Evolutionary conservation across 495 filamentous ascomycete genomes (phyloP).

Genomic region (Aspergillus nanangensis): DNA sequence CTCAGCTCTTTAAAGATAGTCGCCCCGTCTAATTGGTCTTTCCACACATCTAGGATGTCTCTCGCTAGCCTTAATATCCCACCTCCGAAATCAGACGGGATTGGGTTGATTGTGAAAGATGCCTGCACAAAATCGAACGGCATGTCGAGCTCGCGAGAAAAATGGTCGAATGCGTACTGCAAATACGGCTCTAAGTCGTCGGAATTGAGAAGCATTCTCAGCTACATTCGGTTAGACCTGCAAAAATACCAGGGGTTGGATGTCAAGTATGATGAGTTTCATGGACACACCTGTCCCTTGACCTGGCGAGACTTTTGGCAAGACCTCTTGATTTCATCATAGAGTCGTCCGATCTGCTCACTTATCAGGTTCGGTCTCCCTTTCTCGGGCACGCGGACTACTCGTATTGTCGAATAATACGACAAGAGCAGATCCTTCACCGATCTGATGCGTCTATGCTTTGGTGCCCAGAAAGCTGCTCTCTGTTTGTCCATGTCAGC

Average conservation of each 20-base stretch:
- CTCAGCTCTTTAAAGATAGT: constrained; percentile 1
- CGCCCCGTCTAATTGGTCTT: not conserved
- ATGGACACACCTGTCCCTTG: constrained; percentile 3
- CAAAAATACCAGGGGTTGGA: not conserved
- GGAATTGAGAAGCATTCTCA: constrained; percentile 23
- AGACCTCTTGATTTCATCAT: not conserved
- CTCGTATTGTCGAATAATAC: not conserved
- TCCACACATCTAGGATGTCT: not conserved
- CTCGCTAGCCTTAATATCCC: not conserved
- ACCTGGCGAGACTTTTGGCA: not conserved
- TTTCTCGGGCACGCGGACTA: not conserved
- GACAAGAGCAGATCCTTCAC: not conserved
- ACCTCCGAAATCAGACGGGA: constrained; percentile 14
- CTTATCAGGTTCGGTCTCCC: not conserved
- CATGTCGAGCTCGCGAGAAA: constrained; percentile 20
- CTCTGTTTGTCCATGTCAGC: not conserved
- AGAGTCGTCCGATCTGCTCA: not conserved
- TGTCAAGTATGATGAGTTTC: not conserved
- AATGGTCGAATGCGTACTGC: constrained; percentile 31
- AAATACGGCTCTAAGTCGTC: constrained; percentile 32
- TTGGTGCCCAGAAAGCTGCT: not conserved
- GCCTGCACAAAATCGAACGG: constrained; percentile 39
- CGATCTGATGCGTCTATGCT: not conserved
- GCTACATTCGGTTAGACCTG: not conserved
- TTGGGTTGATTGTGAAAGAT: constrained; percentile 29